A percentile compares a stretch with the other conserved stretches of the same genome.
Evolutionary conservation across 2,329 filamentous ascomycete genomes (phyloP).

Genomic region (Thermoascus crustaceus): DNA sequence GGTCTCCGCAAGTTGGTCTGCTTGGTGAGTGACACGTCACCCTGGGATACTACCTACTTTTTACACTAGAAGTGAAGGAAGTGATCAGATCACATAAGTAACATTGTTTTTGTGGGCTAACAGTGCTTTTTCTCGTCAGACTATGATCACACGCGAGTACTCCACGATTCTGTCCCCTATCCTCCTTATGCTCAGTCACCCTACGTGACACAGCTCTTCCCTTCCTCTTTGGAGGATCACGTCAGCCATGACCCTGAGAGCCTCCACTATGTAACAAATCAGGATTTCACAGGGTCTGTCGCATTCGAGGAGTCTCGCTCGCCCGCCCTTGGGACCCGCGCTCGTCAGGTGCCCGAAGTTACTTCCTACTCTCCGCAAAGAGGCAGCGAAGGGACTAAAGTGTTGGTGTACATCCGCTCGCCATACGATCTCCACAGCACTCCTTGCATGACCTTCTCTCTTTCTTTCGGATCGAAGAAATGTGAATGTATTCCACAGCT

Average conservation of each 20-base stretch:
- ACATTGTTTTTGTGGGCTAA: not conserved
- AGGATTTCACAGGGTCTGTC: constrained; percentile 27
- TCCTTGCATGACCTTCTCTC: constrained; percentile 45
- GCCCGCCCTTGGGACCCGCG: constrained; percentile 57
- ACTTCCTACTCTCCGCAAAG: constrained; percentile 61
- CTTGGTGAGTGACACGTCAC: constrained; percentile 58
- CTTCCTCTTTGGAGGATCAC: constrained; percentile 34
- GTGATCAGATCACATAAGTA: not conserved
- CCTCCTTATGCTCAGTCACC: constrained; percentile 30
- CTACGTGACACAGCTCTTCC: constrained; percentile 33
- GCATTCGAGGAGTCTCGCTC: constrained; percentile 56
- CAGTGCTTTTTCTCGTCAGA: constrained; percentile 16
- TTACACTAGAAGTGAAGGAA: too few relatives aligned
- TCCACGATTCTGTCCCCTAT: constrained; percentile 36
- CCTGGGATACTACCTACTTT: too few relatives aligned
- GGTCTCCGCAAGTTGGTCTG: constrained; percentile 65
- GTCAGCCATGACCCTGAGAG: constrained; percentile 34
- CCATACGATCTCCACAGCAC: constrained; percentile 63
- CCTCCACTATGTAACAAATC: constrained; percentile 31
- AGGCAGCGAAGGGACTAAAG: constrained; percentile 61
- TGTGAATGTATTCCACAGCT: constrained; percentile 60
- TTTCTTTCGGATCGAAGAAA: constrained; percentile 73
- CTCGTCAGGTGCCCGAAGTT: constrained; percentile 55
- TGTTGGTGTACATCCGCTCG: constrained; percentile 66
- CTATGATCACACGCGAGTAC: constrained; percentile 29